Evolutionary conservation across 768 basidiomycete species (phyloP).

Genomic region (Termitomyces titanicus): DNA sequence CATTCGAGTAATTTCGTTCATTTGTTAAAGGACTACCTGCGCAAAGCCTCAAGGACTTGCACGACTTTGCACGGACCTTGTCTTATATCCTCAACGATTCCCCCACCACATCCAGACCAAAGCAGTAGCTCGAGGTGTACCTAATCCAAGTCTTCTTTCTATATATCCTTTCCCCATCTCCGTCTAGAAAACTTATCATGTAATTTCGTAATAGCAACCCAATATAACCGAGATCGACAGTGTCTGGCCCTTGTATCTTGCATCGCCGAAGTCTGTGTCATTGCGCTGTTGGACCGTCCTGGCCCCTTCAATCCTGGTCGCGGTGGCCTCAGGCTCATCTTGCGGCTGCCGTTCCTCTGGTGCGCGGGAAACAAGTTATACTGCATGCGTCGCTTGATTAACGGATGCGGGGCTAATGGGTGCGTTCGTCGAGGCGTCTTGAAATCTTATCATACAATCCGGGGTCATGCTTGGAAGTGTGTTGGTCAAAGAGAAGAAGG

Average conservation of each 20-base stretch:
- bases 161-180: not conserved
- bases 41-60: not conserved
- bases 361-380: not conserved
- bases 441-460: constrained; percentile 10
- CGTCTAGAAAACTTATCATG: not conserved
- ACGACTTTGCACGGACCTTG: not conserved
- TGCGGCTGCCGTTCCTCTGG: not conserved
- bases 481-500: constrained; percentile 16
- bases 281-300: not conserved
- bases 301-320: not conserved
- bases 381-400: too few species aligned
- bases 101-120: too few species aligned
- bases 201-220: not conserved
- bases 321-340: too few species aligned
- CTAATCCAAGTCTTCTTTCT: not conserved
- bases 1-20: constrained; percentile 37
- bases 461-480: constrained; percentile 11
- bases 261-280: too few species aligned
- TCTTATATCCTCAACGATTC: not conserved
- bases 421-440: not conserved
- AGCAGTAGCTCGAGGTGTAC: not conserved
- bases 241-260: too few species aligned
- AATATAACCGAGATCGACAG: not conserved
- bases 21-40: not conserved
- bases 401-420: not conserved